These are phyloP conservation scores for Xerocomellus intermedius DNA, from an alignment of 768 basidiomycete species.

Conservation along the genomic window DNA sequence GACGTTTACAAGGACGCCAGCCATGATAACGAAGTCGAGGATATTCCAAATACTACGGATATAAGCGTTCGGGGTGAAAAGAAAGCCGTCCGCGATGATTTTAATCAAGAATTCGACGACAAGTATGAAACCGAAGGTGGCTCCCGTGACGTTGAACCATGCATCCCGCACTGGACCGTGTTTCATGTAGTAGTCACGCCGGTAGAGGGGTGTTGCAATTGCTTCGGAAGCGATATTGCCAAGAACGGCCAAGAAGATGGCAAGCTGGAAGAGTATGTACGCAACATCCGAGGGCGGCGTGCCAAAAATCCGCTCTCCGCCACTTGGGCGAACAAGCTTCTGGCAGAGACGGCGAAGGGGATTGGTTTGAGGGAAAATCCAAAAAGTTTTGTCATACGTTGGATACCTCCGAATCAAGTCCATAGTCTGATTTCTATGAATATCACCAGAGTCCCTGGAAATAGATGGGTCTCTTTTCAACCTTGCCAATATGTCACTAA, in stretches of 20 bases:
- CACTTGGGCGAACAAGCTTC: constrained; percentile 75
- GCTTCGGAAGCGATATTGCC: constrained; percentile 80
- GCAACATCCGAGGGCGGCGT: constrained; percentile 58
- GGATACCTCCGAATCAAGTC: constrained; percentile 91
- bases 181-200: constrained; percentile 61
- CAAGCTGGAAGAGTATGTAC: constrained; percentile 70
- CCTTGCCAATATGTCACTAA: constrained; percentile 67
- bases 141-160: constrained; percentile 89
- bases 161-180: constrained; percentile 62
- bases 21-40: constrained; percentile 83
- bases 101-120: constrained; percentile 87
- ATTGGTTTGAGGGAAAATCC: constrained; percentile 83
- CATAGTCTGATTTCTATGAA: constrained; percentile 65
- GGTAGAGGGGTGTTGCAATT: constrained; percentile 82
- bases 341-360: constrained; percentile 74
- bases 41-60: constrained; percentile 90
- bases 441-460: constrained; percentile 58
- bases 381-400: constrained; percentile 85
- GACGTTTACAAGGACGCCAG: constrained; percentile 72
- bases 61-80: constrained; percentile 91
- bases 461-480: constrained; percentile 51
- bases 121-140: constrained; percentile 65
- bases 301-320: constrained; percentile 89
- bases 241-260: constrained; percentile 73
- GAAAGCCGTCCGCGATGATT: constrained; percentile 86